Evolutionary conservation across 192 early-diverging fungal genomes (phyloP), one percentile per base, ranked within the genome.

Genomic region (Allomyces macrogynus): DNA sequence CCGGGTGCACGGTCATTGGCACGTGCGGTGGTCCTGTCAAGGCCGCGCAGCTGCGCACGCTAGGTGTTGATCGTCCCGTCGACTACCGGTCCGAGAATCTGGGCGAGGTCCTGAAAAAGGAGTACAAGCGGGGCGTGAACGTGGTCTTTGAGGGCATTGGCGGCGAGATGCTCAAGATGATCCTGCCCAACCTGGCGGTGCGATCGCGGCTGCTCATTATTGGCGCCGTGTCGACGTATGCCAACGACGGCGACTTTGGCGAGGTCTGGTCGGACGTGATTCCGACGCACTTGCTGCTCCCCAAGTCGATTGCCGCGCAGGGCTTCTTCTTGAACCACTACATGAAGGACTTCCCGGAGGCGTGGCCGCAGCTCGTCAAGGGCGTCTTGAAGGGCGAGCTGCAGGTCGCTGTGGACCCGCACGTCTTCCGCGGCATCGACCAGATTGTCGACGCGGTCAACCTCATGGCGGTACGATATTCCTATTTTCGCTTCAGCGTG

Each of bases 91-190:
- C 70, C 23, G 79, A 83, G 63, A 68, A 78, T 62, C 63, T 81
- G 24, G 65, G 64, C 7, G 60, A 65, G 27, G 81, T 81, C 3
- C 62, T 83, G 63, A 73, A 72, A 63, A 76, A 74, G 49, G 79
- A 81, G 71, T 81, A 79, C 64, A 77, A 76, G 42, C 67, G 68
- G 24, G 81, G 81, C n/a, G 68, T 81, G 24, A 78, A 83, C 65
- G 75, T 83, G 61, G 75, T 83, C 1, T 83, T 75, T 74, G 81
- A 83, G 67, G 69, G 66, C 22, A 76, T 83, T 20, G 81, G 81
- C 43, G 81, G 81, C 10, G 64, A 80, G 43, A 79, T 75, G 68
- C 73, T 83, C 42, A 67, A 75, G 40, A 69, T 68, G 23, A 75
- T 76, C 40, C 64, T 78, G 24, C 67, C 65, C 27, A 66, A 64